A percentile compares a stretch with the other conserved stretches of the same genome.
Conservation (phyloP, 306 rosid genomes). For the Acacia melanoxylon region DNA sequence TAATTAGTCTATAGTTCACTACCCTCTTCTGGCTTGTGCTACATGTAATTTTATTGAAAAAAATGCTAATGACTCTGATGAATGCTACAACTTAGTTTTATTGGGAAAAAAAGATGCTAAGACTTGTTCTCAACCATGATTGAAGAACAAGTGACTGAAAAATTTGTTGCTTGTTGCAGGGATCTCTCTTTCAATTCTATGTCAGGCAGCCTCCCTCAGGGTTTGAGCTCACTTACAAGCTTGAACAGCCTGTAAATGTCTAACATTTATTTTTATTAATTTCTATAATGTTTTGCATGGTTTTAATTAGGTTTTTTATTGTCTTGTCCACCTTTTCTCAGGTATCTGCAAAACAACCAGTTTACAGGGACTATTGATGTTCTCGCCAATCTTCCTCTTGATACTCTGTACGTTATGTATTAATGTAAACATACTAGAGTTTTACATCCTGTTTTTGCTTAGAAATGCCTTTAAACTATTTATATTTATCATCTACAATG, state of each 20-base stretch:
- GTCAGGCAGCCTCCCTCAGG: constrained; percentile 77
- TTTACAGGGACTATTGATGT: constrained; percentile 79
- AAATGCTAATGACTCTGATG: not conserved
- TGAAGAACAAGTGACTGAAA: constrained; percentile 14
- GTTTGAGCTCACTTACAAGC: constrained; percentile 81
- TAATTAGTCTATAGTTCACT: constrained; percentile 6
- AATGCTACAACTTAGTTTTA: not conserved
- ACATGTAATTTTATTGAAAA: not conserved
- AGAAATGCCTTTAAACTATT: constrained; percentile 11
- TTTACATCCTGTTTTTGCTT: constrained; percentile 11
- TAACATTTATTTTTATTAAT: not conserved
- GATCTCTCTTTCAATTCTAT: constrained; percentile 84
- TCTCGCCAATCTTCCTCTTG: constrained; percentile 85
- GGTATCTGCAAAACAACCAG: constrained; percentile 90
- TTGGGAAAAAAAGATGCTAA: not conserved
- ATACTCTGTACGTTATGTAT: constrained; percentile 54
- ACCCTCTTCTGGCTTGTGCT: constrained; percentile 9
- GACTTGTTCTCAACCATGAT: constrained; percentile 23
- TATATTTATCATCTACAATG: constrained; percentile 26
- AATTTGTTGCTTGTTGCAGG: constrained; percentile 57
- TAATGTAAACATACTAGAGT: constrained; percentile 22
- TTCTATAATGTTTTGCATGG: constrained; percentile 14
- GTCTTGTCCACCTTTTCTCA: constrained; percentile 37
- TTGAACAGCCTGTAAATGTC: constrained; percentile 60
- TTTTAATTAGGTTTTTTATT: constrained; percentile 32